Conservation (phyloP, 179 eudicot species). For the Heliamphora pulchella region DNA sequence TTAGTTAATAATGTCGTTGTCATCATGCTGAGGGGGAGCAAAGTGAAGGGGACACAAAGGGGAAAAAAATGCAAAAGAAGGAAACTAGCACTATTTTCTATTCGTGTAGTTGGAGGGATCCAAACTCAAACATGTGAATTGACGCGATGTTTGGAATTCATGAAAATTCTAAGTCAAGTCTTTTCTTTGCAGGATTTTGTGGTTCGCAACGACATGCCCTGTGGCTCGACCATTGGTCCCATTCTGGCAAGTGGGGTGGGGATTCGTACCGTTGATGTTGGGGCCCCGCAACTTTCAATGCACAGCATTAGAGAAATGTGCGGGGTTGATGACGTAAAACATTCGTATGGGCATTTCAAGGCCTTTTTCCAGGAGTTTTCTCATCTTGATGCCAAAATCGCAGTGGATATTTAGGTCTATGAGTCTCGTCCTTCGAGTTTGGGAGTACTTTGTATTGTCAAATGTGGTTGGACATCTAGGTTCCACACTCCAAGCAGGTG, state of each 20-base stretch:
- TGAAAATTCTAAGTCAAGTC: background rate
- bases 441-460: background rate
- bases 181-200: constrained; percentile 68
- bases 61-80: background rate
- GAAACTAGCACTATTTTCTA: background rate
- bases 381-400: constrained; percentile 56
- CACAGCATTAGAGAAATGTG: constrained; percentile 99
- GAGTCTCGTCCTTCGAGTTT: background rate
- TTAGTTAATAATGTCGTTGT: background rate
- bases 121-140: background rate
- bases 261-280: constrained; percentile 88
- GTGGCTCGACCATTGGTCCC: constrained; percentile 97
- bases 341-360: constrained; percentile 76
- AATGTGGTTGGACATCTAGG: background rate
- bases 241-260: constrained; percentile 96
- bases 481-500: background rate
- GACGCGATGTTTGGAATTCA: background rate
- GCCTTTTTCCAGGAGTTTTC: constrained; percentile 70
- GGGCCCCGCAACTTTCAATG: constrained; percentile 94
- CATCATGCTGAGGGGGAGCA: background rate
- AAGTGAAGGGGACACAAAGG: background rate
- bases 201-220: constrained; percentile 85
- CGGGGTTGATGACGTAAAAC: constrained; percentile 81
- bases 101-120: background rate
- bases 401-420: constrained; percentile 39